Conservation (phyloP, 768 basidiomycete species). For the Lyophyllum decastes region DNA sequence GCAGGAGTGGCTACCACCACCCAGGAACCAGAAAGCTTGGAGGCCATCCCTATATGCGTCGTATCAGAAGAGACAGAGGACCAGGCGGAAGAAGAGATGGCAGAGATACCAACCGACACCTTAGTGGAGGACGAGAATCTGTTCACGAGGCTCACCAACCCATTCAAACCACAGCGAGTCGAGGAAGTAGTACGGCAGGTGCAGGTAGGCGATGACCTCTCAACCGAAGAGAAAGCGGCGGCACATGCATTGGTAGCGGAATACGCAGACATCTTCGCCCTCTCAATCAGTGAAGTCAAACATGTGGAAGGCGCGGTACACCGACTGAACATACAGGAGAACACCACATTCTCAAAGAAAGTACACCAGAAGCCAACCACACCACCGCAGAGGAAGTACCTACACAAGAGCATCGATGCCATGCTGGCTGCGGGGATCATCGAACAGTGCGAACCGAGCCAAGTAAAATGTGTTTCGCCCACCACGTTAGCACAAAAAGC, state of each 20-base stretch:
- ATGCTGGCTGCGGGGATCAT: constrained; percentile 36
- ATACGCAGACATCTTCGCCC: constrained; percentile 41
- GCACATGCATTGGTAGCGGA: constrained; percentile 23
- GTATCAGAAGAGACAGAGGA: background rate
- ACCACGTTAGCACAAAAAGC: constrained; percentile 38
- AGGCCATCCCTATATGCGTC: background rate
- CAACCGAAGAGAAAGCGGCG: constrained; percentile 16
- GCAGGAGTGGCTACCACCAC: background rate
- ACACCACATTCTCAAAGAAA: constrained; percentile 28
- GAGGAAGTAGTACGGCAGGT: constrained; percentile 20
- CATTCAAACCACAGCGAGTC: constrained; percentile 24
- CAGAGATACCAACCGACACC: background rate
- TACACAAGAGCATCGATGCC: constrained; percentile 30
- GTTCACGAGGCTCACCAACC: constrained; percentile 23
- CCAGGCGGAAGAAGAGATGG: background rate
- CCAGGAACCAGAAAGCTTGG: background rate
- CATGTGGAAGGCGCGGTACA: constrained; percentile 31
- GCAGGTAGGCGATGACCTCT: constrained; percentile 30
- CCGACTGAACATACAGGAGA: constrained; percentile 29
- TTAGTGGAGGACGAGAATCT: constrained; percentile 4
- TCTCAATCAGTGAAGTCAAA: constrained; percentile 38
- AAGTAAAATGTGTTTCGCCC: constrained; percentile 34
- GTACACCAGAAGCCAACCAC: constrained; percentile 31
- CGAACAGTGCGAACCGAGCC: constrained; percentile 20
- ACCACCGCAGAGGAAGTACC: constrained; percentile 29